Base-by-base conservation (phyloP, 2,329 filamentous ascomycete genomes). In the Pyrenophora seminiperda region DNA sequence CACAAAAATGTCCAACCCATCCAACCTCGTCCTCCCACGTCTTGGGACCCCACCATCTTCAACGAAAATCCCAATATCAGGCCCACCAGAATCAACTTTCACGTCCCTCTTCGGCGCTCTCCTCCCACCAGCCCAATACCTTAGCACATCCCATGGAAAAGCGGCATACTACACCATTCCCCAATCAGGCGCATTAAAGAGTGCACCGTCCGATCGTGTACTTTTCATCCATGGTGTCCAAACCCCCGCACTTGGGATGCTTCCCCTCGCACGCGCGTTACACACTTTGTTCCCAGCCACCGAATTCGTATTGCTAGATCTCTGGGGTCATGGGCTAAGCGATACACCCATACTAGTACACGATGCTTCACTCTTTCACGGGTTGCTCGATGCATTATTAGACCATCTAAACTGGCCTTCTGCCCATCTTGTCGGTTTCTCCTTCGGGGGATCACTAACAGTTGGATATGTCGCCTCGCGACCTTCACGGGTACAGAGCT, bases 321-420 rank as follows among this genome's bases (percentile, higher is more conserved):
- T 78, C 9, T 83, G 78, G 79, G 81, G 81, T 22, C 81, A 83
- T 41, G 80, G 80, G 0, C 63, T 83, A n/a, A 76, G 69, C 20
- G 76, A 77, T 5, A 81, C 79, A 0, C 80, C 80, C 0, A 2
- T 77, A 1, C 22, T 60, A 0, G 58, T 79, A 0, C 79, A 82
- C 43, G 67, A 67, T 0, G 54, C 75, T 0, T 31, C 45, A 0
- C 51, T 82, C 1, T 82, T 83, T 47, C 75, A 79, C 37, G 13
- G 13, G 0, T 59, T 79, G 3, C 45, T 83, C 0, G 69, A 76
- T 4, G 50, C 50, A 0, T 20, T 82, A 1, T 55, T 83, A 3
- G 63, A 61, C 1, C 59, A 71, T 2, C 52, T 83, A 0, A 10
- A 43, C 0, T 83, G 80, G 81, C 9, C 59, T 0, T 53, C 65